Conservation (phyloP, 1,284 basidiomycete species). For the Taiwanofungus camphoratus region DNA sequence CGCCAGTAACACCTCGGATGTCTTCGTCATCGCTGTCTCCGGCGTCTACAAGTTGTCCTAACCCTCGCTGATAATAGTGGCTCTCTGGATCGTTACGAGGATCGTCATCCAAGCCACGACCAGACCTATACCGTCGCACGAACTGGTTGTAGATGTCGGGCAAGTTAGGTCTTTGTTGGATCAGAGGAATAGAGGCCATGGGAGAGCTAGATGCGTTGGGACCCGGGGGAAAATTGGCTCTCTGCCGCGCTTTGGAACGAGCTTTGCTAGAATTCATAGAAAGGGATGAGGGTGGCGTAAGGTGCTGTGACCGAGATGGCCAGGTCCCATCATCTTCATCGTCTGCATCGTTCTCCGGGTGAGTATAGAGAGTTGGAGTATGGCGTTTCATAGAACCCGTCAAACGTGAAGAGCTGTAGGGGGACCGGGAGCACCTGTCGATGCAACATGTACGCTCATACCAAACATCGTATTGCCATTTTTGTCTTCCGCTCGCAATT, state of each 20-base stretch:
- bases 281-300: slow-evolving; percentile 18
- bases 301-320: slow-evolving; percentile 28
- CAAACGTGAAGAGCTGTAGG: neutral
- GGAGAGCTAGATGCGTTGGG: slow-evolving; percentile 27
- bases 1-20: slow-evolving; percentile 35
- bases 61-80: slow-evolving; percentile 67
- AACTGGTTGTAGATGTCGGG: slow-evolving; percentile 74
- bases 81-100: slow-evolving; percentile 68
- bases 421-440: neutral
- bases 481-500: too few relatives aligned
- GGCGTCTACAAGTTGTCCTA: slow-evolving; percentile 64
- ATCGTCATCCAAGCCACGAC: slow-evolving; percentile 53
- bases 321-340: slow-evolving; percentile 41
- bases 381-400: slow-evolving; percentile 38
- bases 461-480: too few relatives aligned
- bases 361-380: slow-evolving; percentile 61
- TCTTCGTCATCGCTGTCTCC: slow-evolving; percentile 78
- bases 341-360: slow-evolving; percentile 45
- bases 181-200: slow-evolving; percentile 17
- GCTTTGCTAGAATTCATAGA: slow-evolving; percentile 18
- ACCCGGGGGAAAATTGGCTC: slow-evolving; percentile 30
- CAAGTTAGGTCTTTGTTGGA: slow-evolving; percentile 37
- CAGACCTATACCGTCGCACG: slow-evolving; percentile 63
- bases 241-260: slow-evolving; percentile 31
- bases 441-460: neutral